Evolutionary conservation across 2,329 filamentous ascomycete genomes (phyloP), one percentile per base, ranked within the genome.

Genomic region (Cylindrodendrum hubeiense): DNA sequence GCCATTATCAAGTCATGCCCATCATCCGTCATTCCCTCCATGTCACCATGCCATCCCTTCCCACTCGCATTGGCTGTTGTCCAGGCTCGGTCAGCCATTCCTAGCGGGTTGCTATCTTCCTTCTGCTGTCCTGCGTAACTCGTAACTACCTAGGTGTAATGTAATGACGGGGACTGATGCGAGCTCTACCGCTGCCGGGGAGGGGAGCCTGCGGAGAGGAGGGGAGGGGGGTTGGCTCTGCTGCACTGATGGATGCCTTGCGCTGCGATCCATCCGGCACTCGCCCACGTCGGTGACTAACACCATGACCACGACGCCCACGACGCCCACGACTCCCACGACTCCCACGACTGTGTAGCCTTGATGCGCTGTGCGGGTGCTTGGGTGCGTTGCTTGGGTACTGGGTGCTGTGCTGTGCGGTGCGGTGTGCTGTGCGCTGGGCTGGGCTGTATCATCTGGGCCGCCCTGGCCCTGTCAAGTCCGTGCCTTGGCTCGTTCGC

Each of bases 401-500:
- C 59, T 39, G 39, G 46, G 26, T 17, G 17, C 24, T 37, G 19
- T 46, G 58, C 43, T n/a, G n/a, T 46, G 39, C 53, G 24, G 30
- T 33, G 39, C 30, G 22, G 30, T 46, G 41, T 13, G 37, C 51
- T 21, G 44, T 62, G 52, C 30, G 61, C 63, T 70, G 64, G 63
- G 59, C 50, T 67, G 50, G 58, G 46, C 57, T 65, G 49, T 53
- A 66, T 65, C 41, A 58, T 68, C 62, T 66, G 67, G 64, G 54
- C 63, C 52, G 57, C 54, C 67, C 57, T 60, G 65, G 68, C 59
- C 67, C 65, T 72, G 71, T 67, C 65, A 67, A 68, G 60, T 62
- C 62, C 60, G 61, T 68, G 60, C 54, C 64, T 63, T 67, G 67
- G 70, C 63, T 66, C 65, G 70, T 66, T 62, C 70, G 70, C 70